phyloP scores from a whole-genome alignment of 371 early-diverging fungal genomes.

The Zancudomyces culisetae region DNA sequence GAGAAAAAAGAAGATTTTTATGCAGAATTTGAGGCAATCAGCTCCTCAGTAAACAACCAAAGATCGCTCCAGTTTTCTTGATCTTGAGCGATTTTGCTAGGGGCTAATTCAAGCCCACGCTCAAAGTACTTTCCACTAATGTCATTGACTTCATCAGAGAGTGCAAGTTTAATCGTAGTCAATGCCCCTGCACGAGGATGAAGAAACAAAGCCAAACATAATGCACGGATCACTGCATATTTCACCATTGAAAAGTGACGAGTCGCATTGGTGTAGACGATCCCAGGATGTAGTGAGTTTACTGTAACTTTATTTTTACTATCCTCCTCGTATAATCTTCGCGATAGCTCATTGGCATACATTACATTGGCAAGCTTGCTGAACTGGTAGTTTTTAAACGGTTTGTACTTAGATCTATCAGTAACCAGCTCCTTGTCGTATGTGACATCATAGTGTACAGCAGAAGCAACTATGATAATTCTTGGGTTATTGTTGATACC shows the following conservation, averaged over 20 bases:
- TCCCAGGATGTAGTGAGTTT: conserved; percentile 50
- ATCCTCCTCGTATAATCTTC: conserved; percentile 23
- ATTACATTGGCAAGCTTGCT: conserved; percentile 47
- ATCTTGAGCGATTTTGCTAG: neutral
- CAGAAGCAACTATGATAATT: conserved; percentile 30
- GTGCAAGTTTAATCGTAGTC: neutral
- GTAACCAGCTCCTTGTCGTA: conserved; percentile 27
- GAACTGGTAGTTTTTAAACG: conserved; percentile 26
- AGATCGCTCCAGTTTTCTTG: neutral
- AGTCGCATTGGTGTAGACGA: conserved; percentile 29
- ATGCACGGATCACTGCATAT: neutral
- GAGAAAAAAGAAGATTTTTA: neutral
- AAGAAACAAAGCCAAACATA: neutral
- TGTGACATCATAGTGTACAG: conserved; percentile 19
- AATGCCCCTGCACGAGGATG: neutral
- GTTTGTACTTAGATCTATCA: conserved; percentile 16
- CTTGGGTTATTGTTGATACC: too few relatives aligned
- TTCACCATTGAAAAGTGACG: conserved; percentile 15
- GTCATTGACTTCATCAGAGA: neutral
- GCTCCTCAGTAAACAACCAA: neutral
- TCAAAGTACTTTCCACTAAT: neutral
- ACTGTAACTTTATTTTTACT: conserved; percentile 38
- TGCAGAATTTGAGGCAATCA: neutral
- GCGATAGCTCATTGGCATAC: conserved; percentile 32
- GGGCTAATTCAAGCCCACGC: neutral